Conservation (phyloP, 2,329 filamentous ascomycete species). For the Penicillium aurantiogriseum region DNA sequence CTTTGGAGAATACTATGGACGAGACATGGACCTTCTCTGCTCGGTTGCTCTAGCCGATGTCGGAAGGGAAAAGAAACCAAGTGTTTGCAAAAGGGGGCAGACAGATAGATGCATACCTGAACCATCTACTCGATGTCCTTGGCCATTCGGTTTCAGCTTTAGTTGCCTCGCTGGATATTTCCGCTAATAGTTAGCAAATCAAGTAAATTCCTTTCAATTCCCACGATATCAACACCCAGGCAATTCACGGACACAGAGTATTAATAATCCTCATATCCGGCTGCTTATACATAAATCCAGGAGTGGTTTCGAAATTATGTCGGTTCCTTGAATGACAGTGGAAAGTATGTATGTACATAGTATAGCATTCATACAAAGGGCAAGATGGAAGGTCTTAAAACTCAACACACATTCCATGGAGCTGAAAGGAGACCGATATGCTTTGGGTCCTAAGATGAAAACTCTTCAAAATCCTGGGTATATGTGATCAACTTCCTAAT, state of each 20-base stretch:
- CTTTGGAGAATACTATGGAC: conserved; percentile 82
- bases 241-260: not conserved
- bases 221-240: conserved; percentile 43
- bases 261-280: not conserved
- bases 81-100: not conserved
- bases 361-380: not conserved
- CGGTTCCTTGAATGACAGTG: not conserved
- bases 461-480: not conserved
- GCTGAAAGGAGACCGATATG: not conserved
- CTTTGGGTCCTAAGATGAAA: not conserved
- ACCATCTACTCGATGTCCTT: conserved; percentile 80
- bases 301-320: not conserved
- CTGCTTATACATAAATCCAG: not conserved
- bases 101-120: conserved; percentile 54
- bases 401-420: not conserved
- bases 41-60: conserved; percentile 53
- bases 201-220: conserved; percentile 66
- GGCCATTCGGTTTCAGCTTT: conserved; percentile 82
- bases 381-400: not conserved
- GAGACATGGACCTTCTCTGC: conserved; percentile 84
- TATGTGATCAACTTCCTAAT: conserved; percentile 19
- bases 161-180: conserved; percentile 59
- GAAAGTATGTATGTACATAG: not conserved
- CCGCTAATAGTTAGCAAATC: conserved; percentile 66
- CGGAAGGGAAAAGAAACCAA: conserved; percentile 12